Conservation (phyloP, 208 protist species). For the Endotrypanum monterogeii region DNA sequence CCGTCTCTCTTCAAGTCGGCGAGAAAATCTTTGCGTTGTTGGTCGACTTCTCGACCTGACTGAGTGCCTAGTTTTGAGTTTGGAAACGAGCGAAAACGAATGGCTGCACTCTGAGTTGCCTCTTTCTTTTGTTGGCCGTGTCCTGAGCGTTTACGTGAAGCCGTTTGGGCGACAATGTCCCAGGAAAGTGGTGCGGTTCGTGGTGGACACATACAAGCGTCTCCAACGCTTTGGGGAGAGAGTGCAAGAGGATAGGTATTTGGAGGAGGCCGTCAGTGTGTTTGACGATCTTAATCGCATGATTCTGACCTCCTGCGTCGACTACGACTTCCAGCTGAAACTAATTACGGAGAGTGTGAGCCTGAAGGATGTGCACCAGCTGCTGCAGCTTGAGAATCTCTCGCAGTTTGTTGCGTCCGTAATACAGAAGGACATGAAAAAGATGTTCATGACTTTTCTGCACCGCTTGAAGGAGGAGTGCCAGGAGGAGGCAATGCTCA, state of each 20-base stretch:
- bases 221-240: conserved; percentile 22
- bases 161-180: conserved; percentile 72
- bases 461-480: conserved; percentile 78
- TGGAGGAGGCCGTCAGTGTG: conserved; percentile 52
- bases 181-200: conserved; percentile 39
- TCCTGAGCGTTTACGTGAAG: conserved; percentile 62
- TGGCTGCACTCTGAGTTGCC: conserved; percentile 40
- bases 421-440: conserved; percentile 78
- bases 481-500: conserved; percentile 50
- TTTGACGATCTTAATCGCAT: conserved; percentile 66
- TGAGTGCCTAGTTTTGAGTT: conserved; percentile 22
- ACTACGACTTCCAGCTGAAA: conserved; percentile 82
- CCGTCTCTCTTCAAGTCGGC: conserved; percentile 20
- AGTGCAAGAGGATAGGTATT: conserved; percentile 21
- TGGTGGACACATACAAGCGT: conserved; percentile 59
- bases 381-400: conserved; percentile 64
- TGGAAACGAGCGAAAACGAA: conserved; percentile 9
- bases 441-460: conserved; percentile 82
- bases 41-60: conserved; percentile 33
- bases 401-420: conserved; percentile 60
- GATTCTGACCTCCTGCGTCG: conserved; percentile 77
- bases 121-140: conserved; percentile 64
- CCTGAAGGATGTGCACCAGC: conserved; percentile 67
- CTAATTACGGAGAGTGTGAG: conserved; percentile 67
- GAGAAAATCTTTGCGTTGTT: conserved; percentile 29